phyloP scores from a whole-genome alignment of 2,329 filamentous ascomycete species.

The Rasamsonia emersonii region DNA sequence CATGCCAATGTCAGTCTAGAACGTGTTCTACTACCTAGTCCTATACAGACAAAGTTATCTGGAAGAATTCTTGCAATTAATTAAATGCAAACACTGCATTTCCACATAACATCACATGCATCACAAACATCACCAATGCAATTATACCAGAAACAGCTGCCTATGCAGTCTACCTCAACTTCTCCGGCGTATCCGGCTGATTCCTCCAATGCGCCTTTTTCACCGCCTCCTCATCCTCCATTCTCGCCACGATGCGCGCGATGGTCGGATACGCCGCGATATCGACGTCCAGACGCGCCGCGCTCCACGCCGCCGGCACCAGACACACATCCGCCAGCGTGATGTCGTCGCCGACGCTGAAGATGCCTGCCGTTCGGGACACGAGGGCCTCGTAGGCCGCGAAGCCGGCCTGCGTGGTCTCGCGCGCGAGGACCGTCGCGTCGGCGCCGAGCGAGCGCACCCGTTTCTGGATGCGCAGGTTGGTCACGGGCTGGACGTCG shows the following conservation, averaged over 20 bases:
- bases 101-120: too few species aligned
- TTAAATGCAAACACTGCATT: too few species aligned
- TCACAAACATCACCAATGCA: too few species aligned
- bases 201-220: constrained; percentile 44
- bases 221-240: constrained; percentile 45
- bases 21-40: too few species aligned
- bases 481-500: constrained; percentile 55
- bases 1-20: too few species aligned
- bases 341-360: constrained; percentile 48
- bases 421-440: constrained; percentile 43
- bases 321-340: constrained; percentile 53
- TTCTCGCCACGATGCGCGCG: constrained; percentile 34
- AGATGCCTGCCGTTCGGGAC: constrained; percentile 35
- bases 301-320: constrained; percentile 51
- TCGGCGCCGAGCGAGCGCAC: constrained; percentile 39
- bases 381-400: constrained; percentile 46
- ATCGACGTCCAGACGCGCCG: constrained; percentile 47
- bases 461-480: constrained; percentile 45
- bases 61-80: too few species aligned
- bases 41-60: too few species aligned
- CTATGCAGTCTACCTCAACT: constrained; percentile 25
- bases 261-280: constrained; percentile 42
- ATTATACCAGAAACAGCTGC: too few species aligned
- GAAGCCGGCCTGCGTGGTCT: constrained; percentile 47
- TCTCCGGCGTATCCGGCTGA: constrained; percentile 47